phyloP scores from a whole-genome alignment of 345 rosid genomes.

The Viola odorata region DNA sequence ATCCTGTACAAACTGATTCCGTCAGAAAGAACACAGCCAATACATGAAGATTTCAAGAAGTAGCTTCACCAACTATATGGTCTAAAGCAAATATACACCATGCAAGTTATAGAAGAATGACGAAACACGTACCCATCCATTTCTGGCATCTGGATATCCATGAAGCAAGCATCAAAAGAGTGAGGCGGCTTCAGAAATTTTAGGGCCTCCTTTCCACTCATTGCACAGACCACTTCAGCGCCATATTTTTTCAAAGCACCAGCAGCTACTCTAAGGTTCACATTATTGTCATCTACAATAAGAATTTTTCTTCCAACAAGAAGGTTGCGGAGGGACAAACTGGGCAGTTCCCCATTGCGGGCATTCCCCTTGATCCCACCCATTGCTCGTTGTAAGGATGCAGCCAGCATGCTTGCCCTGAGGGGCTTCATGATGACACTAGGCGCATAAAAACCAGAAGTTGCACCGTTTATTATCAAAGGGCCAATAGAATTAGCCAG shows the following conservation, averaged over 20 bases:
- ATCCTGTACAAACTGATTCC: neutral
- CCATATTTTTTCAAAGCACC: slow-evolving; percentile 90
- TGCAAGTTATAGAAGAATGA: neutral
- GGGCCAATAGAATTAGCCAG: slow-evolving; percentile 50
- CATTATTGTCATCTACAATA: slow-evolving; percentile 77
- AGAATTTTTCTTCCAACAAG: slow-evolving; percentile 74
- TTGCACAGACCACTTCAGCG: slow-evolving; percentile 76
- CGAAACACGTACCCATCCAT: slow-evolving; percentile 77
- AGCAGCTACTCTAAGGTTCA: slow-evolving; percentile 85
- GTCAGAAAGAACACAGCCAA: neutral
- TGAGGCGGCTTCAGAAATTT: slow-evolving; percentile 67
- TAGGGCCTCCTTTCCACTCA: slow-evolving; percentile 63
- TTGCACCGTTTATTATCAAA: slow-evolving; percentile 20
- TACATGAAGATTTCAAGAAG: neutral
- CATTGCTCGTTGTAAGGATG: slow-evolving; percentile 67
- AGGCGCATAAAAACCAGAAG: slow-evolving; percentile 30
- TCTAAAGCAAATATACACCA: neutral
- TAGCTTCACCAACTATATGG: neutral
- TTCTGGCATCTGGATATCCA: slow-evolving; percentile 99
- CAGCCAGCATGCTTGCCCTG: slow-evolving; percentile 80
- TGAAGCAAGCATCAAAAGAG: slow-evolving; percentile 88
- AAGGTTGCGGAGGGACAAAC: slow-evolving; percentile 50
- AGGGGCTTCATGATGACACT: slow-evolving; percentile 70
- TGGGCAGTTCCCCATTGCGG: slow-evolving; percentile 55
- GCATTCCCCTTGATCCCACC: slow-evolving; percentile 56